phyloP scores from a whole-genome alignment of 1,284 basidiomycete genomes.

The Cystobasidium slooffiae region DNA sequence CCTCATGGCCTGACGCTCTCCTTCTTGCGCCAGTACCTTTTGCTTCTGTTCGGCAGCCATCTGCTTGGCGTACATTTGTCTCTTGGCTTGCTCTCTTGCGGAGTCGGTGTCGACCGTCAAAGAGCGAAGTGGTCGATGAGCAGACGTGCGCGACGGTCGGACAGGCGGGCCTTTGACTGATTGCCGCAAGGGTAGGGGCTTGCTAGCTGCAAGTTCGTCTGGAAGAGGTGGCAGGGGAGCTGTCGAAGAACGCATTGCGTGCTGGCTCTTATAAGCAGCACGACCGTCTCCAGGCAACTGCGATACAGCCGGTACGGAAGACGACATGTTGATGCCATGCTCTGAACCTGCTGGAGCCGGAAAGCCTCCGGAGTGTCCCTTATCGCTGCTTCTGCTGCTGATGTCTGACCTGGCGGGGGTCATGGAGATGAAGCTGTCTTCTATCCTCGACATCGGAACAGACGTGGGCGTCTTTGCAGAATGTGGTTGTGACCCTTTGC shows the following conservation, averaged over 20 bases:
- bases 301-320: neutral
- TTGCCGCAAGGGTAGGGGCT: conserved; percentile 17
- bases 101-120: conserved; percentile 30
- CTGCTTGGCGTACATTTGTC: neutral
- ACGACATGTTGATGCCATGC: neutral
- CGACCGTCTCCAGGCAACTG: conserved; percentile 7
- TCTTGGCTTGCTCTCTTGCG: conserved; percentile 7
- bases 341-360: neutral
- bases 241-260: conserved; percentile 22
- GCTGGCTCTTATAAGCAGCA: neutral
- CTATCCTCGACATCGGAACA: conserved; percentile 14
- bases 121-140: neutral
- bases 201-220: neutral
- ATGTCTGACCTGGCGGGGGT: conserved; percentile 35
- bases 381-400: conserved; percentile 26
- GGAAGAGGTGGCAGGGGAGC: conserved; percentile 25
- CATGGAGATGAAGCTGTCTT: conserved; percentile 40
- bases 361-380: neutral
- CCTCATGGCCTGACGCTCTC: too few species aligned
- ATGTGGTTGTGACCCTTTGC: neutral
- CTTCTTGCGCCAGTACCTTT: neutral
- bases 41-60: neutral
- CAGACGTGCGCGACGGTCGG: neutral
- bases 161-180: neutral
- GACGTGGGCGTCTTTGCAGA: neutral